Base-by-base conservation (phyloP, 2,329 filamentous ascomycete species). In the Neodidymelliopsis sp. region DNA sequence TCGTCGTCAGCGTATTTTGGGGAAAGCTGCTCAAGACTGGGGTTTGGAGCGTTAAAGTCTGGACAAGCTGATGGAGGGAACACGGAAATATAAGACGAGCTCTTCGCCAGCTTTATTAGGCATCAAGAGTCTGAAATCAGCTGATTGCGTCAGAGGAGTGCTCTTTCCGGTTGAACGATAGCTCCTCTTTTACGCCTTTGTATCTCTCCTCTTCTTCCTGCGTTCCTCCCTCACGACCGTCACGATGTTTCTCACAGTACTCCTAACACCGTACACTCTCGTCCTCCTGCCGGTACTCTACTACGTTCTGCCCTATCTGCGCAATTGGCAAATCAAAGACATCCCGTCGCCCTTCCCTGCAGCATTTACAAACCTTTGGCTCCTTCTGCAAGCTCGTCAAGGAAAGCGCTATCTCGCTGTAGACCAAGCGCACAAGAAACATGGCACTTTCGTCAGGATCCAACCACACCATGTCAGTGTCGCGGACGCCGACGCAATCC, bases 401-500 rank as follows among this genome's bases (percentile, higher is more conserved):
- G 91, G 91, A 2, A 78, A 66, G 38, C 65, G 78, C 25, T 80
- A 75, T 54, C 65, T 76, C n/a, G 74, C 75, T n/a, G 77, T 96
- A n/a, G 80, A 96, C 62, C 73, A 85, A 25, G 78, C 84, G 6
- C 91, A 96, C 73, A 83, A 88, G 77, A 87, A 85, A 64, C 78
- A 88, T 31, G 91, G 91, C 3, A 86, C 85, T n/a, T 74, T 96
- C 1, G 86, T 96, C 16, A 83, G 91, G 25, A 88, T 96, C 57
- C 88, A 91, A 65, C 92, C 92, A 1, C 84, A 91, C 62, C 91
- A 96, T 63, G 81, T 96, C 60, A 91, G 88, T 47, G 78, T 97
- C 45, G 89, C 88, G 43, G 90, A 95, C 65, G 86, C 88, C 20
- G 81, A 81, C n/a, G 90, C 89, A 1, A 92, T 96, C 43, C 80